Evolutionary conservation across 306 rosid genomes (phyloP), one percentile per base, ranked within the genome.

Genomic region (Mimosa bimucronata): DNA sequence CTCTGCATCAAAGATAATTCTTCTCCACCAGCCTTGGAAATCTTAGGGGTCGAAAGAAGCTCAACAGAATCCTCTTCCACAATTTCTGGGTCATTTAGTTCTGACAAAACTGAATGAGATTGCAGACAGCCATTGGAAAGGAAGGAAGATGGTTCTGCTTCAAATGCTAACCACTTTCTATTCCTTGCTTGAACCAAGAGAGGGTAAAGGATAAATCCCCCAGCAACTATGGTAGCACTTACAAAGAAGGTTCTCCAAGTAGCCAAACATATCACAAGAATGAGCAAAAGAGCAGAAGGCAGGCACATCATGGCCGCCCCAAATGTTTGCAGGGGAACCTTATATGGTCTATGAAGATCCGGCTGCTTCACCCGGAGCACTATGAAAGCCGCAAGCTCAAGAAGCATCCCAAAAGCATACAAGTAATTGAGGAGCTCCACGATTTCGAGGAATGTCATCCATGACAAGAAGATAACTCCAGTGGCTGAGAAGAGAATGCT

Each of bases 361-460:
- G 97, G 97, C 84, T 71, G 87, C 82, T 85, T 88, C 69, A 92
- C 30, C 83, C 98, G 89, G 77, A 92, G 73, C 80, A 77, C 81
- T 53, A 94, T 72, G 74, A 91, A 92, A 82, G 98, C 97, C 46
- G 94, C 97, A 75, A 94, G 85, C 88, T 94, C 94, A 38, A 91
- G 89, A 75, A 94, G 92, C 98, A 94, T 94, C 81, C 97, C 97
- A 7, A 90, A 61, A 26, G 98, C 85, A 46, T 94, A 94, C 71
- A 94, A 81, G 87, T 91, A 94, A 83, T 94, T 94, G 31, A 94
- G 94, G 74, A 92, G 93, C 79, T 94, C 97, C 68, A 94, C 58
- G 68, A 94, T 94, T 85, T 94, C 90, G 79, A 90, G 95, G 78
- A 94, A 94, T 82, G 92, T 94, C 97, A 94, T 87, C 98, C 97